A percentile compares a stretch with the other conserved stretches of the same genome.
phyloP scores from a whole-genome alignment of 2,329 filamentous ascomycete species.

The Alternaria rosae region DNA sequence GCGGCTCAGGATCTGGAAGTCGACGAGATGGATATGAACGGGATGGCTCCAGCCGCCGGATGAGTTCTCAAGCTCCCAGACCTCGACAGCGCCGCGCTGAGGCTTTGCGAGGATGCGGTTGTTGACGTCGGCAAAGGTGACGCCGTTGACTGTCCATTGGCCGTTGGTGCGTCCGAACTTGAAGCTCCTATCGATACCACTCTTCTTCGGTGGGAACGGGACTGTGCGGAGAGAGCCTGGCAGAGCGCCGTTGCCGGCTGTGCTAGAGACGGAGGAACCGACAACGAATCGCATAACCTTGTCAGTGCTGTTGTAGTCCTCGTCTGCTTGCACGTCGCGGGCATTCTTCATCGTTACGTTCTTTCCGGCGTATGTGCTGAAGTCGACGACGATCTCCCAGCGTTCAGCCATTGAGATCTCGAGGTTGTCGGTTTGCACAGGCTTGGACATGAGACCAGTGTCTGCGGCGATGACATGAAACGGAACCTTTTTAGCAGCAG shows the following conservation, averaged over 20 bases:
- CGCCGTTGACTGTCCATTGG: slow-evolving; percentile 51
- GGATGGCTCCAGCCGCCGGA: slow-evolving; percentile 63
- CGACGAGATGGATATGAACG: slow-evolving; percentile 66
- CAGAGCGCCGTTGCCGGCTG: slow-evolving; percentile 36
- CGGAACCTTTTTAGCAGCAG: slow-evolving; percentile 49
- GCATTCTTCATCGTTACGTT: slow-evolving; percentile 59
- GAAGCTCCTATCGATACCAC: slow-evolving; percentile 43
- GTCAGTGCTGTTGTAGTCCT: slow-evolving; percentile 60
- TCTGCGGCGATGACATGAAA: slow-evolving; percentile 66
- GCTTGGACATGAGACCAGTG: slow-evolving; percentile 51
- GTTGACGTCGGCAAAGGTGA: slow-evolving; percentile 45
- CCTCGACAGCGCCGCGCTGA: slow-evolving; percentile 44
- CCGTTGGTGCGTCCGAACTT: slow-evolving; percentile 40
- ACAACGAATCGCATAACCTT: slow-evolving; percentile 57
- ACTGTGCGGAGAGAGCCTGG: slow-evolving; percentile 40
- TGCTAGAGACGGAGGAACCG: slow-evolving; percentile 36
- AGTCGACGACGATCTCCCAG: slow-evolving; percentile 68
- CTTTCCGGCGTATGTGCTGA: slow-evolving; percentile 59
- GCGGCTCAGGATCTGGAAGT: slow-evolving; percentile 63
- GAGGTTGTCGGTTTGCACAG: slow-evolving; percentile 55
- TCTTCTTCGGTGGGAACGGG: slow-evolving; percentile 42
- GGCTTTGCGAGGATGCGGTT: slow-evolving; percentile 49
- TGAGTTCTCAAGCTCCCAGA: slow-evolving; percentile 56
- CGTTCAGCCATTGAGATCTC: slow-evolving; percentile 65
- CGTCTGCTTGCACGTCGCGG: slow-evolving; percentile 56